Conservation (phyloP, 225 moss, liverwort and hornwort genomes). For the Ulota crispa region DNA sequence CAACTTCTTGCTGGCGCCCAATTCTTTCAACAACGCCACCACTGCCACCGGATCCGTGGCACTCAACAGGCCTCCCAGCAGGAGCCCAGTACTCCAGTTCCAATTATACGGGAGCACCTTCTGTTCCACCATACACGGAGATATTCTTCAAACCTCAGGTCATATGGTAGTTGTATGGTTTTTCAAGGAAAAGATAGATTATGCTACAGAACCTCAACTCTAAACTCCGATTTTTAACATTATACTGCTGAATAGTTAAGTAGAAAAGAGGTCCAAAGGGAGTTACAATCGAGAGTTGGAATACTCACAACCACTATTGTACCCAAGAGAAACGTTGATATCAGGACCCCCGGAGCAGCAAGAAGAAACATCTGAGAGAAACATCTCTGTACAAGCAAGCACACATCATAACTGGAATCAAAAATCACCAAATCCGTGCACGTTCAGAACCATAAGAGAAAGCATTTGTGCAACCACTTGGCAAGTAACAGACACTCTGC, state of each 20-base stretch:
- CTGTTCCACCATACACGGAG: constrained; percentile 38
- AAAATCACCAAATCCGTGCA: not conserved
- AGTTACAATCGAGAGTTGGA: not conserved
- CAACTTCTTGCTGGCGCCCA: constrained; percentile 97
- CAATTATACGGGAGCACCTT: constrained; percentile 82
- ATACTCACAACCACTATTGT: constrained; percentile 61
- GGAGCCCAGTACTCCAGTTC: constrained; percentile 92
- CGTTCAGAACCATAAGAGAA: not conserved
- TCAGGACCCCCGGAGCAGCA: constrained; percentile 88
- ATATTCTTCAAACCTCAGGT: constrained; percentile 2
- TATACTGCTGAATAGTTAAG: not conserved
- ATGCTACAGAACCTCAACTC: not conserved
- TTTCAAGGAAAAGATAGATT: not conserved
- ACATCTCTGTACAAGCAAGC: constrained; percentile 60
- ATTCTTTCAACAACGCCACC: constrained; percentile 91
- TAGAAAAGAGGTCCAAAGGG: not conserved
- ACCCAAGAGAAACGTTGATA: constrained; percentile 84
- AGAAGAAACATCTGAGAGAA: constrained; percentile 84
- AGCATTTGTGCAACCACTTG: not conserved
- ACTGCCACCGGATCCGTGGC: constrained; percentile 99
- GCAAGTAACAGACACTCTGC: not conserved
- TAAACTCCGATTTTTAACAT: not conserved
- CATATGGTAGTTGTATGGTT: not conserved
- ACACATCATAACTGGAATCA: not conserved
- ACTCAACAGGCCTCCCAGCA: constrained; percentile 90